Evolutionary conservation across 768 basidiomycete species (phyloP), one percentile per base, ranked within the genome.

Genomic region (Coprinellus micaceus): DNA sequence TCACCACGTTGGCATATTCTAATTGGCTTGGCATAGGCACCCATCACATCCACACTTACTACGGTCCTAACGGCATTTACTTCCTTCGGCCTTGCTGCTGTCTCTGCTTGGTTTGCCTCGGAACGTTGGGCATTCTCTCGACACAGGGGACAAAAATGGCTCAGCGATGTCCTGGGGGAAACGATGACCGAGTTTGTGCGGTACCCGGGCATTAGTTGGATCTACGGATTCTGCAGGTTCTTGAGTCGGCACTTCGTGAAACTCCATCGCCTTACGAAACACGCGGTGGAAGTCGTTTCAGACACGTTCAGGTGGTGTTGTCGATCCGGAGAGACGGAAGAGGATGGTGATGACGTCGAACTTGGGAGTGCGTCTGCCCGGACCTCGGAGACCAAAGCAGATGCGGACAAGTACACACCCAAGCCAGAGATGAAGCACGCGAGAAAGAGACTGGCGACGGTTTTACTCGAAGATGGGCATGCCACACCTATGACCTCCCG

Each of bases 51-150:
- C 22, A 84, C 82, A 0, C 76, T 91, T 57, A 90, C 89, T 17
- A 86, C 89, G 6, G 82, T 91, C 30, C 81, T 91, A 61, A 91
- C 89, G 30, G 77, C 83, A 2, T 83, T 86, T 66, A 88, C 86
- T 12, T 85, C 82, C 11, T 85, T 88, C 61, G 87, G 86, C 46
- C 78, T 89, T 11, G 71, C 78, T 10, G 86, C 87, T 2, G 88
- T 89, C 6, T 88, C 86, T 0, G 71, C 81, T 1, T 90, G 88
- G 88, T 87, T 89, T 64, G 82, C 83, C 12, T 84, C 82, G 3
- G 88, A 89, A 64, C 80, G 83, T 10, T 85, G 80, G 77, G 77
- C 82, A 13, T 89, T 82, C 69, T 69, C 75, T 22, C 76, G 79
- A 10, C 83, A 88, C 64, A 75, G 80, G 37, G 88, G 88, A 3